Conservation (phyloP, 352 stramenopile genomes). For the Lagenidium giganteum region DNA sequence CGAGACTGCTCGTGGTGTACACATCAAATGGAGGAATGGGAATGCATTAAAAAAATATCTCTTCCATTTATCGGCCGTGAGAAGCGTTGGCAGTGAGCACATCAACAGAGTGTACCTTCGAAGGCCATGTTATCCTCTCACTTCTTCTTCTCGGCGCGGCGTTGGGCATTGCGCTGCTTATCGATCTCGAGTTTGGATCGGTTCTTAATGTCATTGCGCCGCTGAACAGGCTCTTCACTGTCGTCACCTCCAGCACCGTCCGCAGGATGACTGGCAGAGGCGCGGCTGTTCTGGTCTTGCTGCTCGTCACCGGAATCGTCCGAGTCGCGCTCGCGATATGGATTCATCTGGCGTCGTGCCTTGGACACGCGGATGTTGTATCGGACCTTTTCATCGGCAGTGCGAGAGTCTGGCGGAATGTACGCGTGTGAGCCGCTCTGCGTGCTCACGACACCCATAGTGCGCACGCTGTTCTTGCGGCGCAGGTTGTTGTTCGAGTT, state of each 20-base stretch:
- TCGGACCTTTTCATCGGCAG: slow-evolving; percentile 49
- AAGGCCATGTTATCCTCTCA: background rate
- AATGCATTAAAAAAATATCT: background rate
- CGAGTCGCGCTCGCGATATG: slow-evolving; percentile 23
- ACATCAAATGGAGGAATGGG: background rate
- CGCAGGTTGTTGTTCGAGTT: slow-evolving; percentile 40
- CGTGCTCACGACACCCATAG: slow-evolving; percentile 5
- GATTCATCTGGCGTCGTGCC: slow-evolving; percentile 52
- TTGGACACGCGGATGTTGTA: slow-evolving; percentile 72
- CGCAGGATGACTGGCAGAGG: too few species aligned
- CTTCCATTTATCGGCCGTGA: too few species aligned
- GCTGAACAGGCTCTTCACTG: slow-evolving; percentile 24
- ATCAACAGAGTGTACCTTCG: too few species aligned
- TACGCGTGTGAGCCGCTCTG: slow-evolving; percentile 28
- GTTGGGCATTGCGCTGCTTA: slow-evolving; percentile 43
- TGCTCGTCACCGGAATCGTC: slow-evolving; percentile 18
- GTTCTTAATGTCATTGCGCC: slow-evolving; percentile 63
- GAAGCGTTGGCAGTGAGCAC: too few species aligned
- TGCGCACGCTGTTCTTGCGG: slow-evolving; percentile 71
- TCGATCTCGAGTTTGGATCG: slow-evolving; percentile 48
- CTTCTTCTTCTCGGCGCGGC: slow-evolving; percentile 6
- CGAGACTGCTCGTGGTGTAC: too few species aligned
- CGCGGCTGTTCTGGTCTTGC: slow-evolving; percentile 16
- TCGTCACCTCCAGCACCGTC: slow-evolving; percentile 19
- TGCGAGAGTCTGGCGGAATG: slow-evolving; percentile 31